Evolutionary conservation across 192 early-diverging fungal species (phyloP).

Genomic region (Haplosporangium gracile): DNA sequence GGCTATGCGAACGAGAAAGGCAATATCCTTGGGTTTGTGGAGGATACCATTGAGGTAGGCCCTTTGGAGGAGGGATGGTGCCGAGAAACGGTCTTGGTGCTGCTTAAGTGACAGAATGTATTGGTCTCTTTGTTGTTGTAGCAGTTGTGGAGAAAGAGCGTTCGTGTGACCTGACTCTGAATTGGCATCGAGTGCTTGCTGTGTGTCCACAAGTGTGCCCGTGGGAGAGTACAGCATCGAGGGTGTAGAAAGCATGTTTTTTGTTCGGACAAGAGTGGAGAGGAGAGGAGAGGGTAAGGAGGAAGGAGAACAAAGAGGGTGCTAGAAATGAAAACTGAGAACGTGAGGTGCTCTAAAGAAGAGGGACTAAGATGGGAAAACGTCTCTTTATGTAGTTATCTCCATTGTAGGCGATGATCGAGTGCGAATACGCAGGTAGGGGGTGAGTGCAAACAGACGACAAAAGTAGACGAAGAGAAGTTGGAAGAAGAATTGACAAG

Average conservation of each 20-base stretch:
- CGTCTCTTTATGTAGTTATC: not conserved
- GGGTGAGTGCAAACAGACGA: not conserved
- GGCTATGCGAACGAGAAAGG: constrained; percentile 13
- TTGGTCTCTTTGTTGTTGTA: not conserved
- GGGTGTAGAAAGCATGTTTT: not conserved
- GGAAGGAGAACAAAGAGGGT: not conserved
- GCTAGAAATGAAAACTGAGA: too few relatives aligned
- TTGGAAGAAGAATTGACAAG: not conserved
- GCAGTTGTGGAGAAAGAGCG: not conserved
- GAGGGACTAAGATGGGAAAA: not conserved
- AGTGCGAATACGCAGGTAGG: not conserved
- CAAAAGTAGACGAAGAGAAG: not conserved
- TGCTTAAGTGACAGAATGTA: not conserved
- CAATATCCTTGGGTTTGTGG: constrained; percentile 28
- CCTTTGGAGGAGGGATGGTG: constrained; percentile 22
- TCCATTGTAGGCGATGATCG: too few relatives aligned
- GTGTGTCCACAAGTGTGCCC: not conserved
- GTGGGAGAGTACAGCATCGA: not conserved
- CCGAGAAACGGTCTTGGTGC: constrained; percentile 4
- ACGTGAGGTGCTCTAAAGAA: not conserved
- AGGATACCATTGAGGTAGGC: constrained; percentile 38
- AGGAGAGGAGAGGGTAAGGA: not conserved
- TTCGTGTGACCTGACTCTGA: not conserved
- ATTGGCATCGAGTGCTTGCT: not conserved
- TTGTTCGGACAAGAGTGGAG: not conserved